Base-by-base conservation (phyloP, 2,329 filamentous ascomycete species). In the Colletotrichum eremochloae region DNA sequence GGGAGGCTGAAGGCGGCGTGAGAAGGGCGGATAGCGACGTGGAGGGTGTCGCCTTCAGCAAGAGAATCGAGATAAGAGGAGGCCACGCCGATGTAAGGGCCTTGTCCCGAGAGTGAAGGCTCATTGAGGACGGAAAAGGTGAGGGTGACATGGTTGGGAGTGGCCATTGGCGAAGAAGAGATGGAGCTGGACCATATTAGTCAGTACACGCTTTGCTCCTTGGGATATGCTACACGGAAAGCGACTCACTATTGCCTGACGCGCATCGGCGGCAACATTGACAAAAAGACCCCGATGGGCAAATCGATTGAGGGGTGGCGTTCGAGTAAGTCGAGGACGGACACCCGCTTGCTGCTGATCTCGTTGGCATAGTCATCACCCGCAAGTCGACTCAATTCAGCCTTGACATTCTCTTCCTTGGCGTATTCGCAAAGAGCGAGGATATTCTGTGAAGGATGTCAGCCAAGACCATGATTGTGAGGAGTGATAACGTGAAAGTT, bases 141-240 rank as follows among this genome's bases (percentile, higher is more conserved):
- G 42, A 94, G 84, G 0, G 89, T 89, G 55, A 86, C 88, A 71
- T 85, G 84, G n/a, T 79, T 81, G 0, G 87, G 84, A 74, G 89
- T 84, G 76, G 81, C 84, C 0, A 93, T 83, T 0, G 92, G 91
- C 0, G 91, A 93, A 0, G 91, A 93, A 0, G 92, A 93, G 76
- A 94, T 93, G 8, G 89, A 92, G 76, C 80, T 82, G 57, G 18
- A 4, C 3, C 7, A 14, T 44, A 52, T 69, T 14, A 65, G 61
- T 69, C 20, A 65, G 33, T 12, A 40, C 5, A 46, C 8, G 31
- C 5, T 52, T 18, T 15, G 24, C 18, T 31, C 4, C 7, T 40
- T 5, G 36, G 14, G 15, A 42, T 31, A 3, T 9, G 18, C 42
- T 18, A 18, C 42, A 18, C 42, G 20, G 14, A 20, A n/a, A n/a